Evolutionary conservation across 2,329 filamentous ascomycete species (phyloP), one percentile per base, ranked within the genome.

Genomic region (Triangularia verruculosa): DNA sequence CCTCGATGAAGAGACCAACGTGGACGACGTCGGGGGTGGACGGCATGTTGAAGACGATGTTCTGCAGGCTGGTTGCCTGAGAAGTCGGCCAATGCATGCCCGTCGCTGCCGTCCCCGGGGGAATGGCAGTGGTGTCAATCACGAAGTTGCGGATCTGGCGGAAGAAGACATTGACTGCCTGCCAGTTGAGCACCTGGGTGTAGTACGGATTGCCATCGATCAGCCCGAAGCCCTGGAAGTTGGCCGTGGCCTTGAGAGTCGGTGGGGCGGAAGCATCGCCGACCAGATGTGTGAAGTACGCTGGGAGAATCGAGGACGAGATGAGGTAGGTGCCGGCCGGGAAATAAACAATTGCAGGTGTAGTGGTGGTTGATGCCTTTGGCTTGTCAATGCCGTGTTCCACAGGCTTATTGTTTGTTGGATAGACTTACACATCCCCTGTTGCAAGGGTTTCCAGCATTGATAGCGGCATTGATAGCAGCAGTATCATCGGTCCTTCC

Each of bases 201-300:
- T 78, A 76, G 66, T 83, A 83, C 6, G 76, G 77, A 60, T 83
- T 80, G 11, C 79, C 80, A 61, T 83, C 80, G 51, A 84, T 80
- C 30, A 83, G 73, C 5, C 79, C 79, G 43, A 82, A 78, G 34
- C 76, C 80, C 6, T 68, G 61, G 69, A 89, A 89, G 62, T 76
- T 76, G 0, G 80, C 67, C 0, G 80, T 78, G 2, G 85, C 85
- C 69, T 83, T 83, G 61, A 89, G 79, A 2, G 81, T 79, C 5
- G 89, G 79, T 62, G 83, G 79, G 64, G 82, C 74, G 20, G 79
- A 80, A 9, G 89, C 85, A 74, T 93, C 89, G 47, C 90, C 91
- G 28, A 93, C 82, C 66, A 95, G 82, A 74, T 92, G 89, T 1
- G 91, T 93, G 73, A 92, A 92, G 78, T 93, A 95, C 76, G 88